Conservation (phyloP, 345 rosid species). For the Crucihimalaya himalaica region DNA sequence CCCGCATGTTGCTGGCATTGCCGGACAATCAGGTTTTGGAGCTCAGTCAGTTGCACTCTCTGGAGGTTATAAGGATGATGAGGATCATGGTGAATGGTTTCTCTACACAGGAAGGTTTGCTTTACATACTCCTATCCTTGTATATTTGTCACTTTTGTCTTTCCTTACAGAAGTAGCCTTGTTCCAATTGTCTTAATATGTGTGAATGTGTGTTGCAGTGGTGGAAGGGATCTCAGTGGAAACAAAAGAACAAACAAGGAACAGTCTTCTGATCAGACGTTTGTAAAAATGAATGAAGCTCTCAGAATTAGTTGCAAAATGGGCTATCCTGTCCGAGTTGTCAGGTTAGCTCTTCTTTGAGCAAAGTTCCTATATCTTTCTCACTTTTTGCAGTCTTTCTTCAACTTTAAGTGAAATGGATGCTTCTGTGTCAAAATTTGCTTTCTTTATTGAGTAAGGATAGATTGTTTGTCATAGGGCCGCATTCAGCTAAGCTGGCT, state of each 20-base stretch:
- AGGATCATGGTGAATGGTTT: conserved; percentile 66
- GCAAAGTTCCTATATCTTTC: not conserved
- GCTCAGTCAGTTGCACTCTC: conserved; percentile 81
- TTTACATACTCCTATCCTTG: not conserved
- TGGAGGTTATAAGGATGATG: conserved; percentile 79
- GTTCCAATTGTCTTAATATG: not conserved
- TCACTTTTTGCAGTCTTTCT: not conserved
- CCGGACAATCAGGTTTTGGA: conserved; percentile 71
- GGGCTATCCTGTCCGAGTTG: conserved; percentile 91
- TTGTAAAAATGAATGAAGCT: conserved; percentile 60
- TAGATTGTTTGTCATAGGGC: not conserved
- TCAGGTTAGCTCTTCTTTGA: conserved; percentile 49
- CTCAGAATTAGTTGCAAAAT: conserved; percentile 66
- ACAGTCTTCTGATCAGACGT: conserved; percentile 75
- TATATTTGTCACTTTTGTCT: not conserved
- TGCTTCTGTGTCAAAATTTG: not conserved
- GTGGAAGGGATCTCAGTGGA: conserved; percentile 80
- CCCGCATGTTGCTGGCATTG: conserved; percentile 78
- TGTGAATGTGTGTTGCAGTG: conserved; percentile 47
- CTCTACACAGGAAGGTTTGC: conserved; percentile 39
- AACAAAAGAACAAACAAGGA: conserved; percentile 68
- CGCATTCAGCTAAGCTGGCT: not conserved
- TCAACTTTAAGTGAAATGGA: not conserved
- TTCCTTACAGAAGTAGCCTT: not conserved
- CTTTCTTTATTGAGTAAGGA: not conserved